Evolutionary conservation across 2,329 filamentous ascomycete species (phyloP), one percentile per base, ranked within the genome.

Genomic region (Madurella fahalii): DNA sequence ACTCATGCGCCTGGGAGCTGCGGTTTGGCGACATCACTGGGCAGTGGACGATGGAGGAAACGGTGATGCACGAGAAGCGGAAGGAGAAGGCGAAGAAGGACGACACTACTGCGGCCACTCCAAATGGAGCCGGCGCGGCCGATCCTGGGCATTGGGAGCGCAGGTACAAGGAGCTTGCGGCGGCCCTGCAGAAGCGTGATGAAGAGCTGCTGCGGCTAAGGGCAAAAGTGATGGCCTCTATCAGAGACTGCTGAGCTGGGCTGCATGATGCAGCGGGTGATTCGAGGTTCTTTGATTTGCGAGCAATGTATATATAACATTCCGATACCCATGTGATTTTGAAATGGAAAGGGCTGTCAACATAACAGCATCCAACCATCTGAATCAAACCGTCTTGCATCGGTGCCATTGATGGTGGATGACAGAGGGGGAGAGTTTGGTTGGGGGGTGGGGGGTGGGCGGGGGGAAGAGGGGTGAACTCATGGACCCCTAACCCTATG

Each of bases 101-200:
- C n/a, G 18, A 47, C 5, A 17, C 4, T 2, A 16, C 9, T 4
- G 25, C 39, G 20, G 18, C 31, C 8, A 12, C 34, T 2, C 30
- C 37, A 3, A 54, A 45, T 5, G 49, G 44, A 2, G 4, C 32
- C 15, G 40, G 15, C 34, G 41, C 11, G 7, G 13, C 40, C 4
- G 51, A 55, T 5, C 71, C 70, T 2, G 72, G 54, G 25, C 9
- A 58, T 12, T 81, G 80, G 80, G 76, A 79, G 65, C 67, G 68
- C 46, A 80, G 74, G 57, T 84, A 84, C 60, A 72, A 71, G 42
- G 77, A 82, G 52, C 72, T 88, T 61, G 77, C 86, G 64, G 78
- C 78, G 41, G 76, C 78, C 58, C 76, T 88, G 62, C 77, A 77
- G 64, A 78, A 81, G 55, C 77, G 78, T 56, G 83, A 86, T 62